Evolutionary conservation across 2,329 filamentous ascomycete genomes (phyloP).

Genomic region (Claviceps monticola): DNA sequence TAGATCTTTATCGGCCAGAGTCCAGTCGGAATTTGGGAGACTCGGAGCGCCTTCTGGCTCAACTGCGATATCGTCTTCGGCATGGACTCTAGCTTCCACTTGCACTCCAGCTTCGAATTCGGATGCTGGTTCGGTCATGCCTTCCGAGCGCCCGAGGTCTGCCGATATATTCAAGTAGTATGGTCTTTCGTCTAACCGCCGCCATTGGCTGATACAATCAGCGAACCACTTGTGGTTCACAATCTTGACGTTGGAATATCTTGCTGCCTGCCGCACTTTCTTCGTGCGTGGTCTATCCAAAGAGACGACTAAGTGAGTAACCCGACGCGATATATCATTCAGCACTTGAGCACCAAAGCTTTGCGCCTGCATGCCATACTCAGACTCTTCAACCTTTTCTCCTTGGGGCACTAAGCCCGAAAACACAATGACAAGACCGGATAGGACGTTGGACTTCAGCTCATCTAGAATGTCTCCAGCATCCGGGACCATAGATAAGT

Average conservation of each 20-base stretch:
- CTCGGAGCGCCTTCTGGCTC: constrained; percentile 23
- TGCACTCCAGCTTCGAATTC: constrained; percentile 17
- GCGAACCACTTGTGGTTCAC: constrained; percentile 85
- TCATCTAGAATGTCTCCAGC: constrained; percentile 71
- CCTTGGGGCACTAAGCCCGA: constrained; percentile 82
- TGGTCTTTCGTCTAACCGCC: constrained; percentile 59
- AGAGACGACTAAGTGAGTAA: constrained; percentile 64
- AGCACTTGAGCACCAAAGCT: constrained; percentile 64
- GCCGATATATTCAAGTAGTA: constrained; percentile 65
- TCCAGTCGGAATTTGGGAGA: constrained; percentile 29
- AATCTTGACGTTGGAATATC: constrained; percentile 71
- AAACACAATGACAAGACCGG: constrained; percentile 66
- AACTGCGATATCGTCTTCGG: constrained; percentile 17
- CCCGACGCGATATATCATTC: constrained; percentile 42
- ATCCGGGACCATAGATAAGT: constrained; percentile 55
- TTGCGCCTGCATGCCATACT: constrained; percentile 75
- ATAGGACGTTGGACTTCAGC: constrained; percentile 66
- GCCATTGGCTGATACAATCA: constrained; percentile 75
- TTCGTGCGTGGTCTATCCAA: constrained; percentile 64
- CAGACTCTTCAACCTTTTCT: constrained; percentile 63
- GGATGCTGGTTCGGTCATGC: constrained; percentile 18
- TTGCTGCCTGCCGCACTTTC: constrained; percentile 78
- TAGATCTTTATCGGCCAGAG: constrained; percentile 55
- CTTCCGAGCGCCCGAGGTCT: constrained; percentile 34
- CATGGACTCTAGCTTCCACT: constrained; percentile 7